These are phyloP conservation scores for Leersia perrieri DNA, from an alignment of 176 grass and related monocot species.

Conservation along the genomic window DNA sequence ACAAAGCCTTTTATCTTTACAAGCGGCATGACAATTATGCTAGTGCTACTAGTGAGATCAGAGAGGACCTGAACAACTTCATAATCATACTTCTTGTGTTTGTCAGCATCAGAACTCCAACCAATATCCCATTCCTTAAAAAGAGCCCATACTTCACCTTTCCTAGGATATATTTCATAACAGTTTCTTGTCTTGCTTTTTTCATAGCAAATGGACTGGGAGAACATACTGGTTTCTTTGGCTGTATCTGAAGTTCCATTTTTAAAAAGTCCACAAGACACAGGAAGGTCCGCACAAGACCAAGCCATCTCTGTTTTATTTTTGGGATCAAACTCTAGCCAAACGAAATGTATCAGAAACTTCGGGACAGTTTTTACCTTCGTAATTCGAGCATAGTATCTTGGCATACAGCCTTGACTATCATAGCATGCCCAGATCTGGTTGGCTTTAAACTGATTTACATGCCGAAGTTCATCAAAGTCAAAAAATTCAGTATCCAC, in stretches of 20 bases:
- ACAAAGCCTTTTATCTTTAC: constrained; percentile 74
- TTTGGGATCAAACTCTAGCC: constrained; percentile 67
- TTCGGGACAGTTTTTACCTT: constrained; percentile 37
- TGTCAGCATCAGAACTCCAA: constrained; percentile 53
- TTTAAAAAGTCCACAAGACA: constrained; percentile 66
- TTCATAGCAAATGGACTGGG: constrained; percentile 42
- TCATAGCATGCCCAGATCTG: constrained; percentile 82
- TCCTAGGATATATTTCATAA: constrained; percentile 75
- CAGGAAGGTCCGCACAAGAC: constrained; percentile 51
- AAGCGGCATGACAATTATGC: constrained; percentile 59
- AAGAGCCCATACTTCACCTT: constrained; percentile 80
- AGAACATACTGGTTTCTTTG: constrained; percentile 63
- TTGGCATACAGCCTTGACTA: constrained; percentile 59
- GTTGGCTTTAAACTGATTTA: constrained; percentile 46
- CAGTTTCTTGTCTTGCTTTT: constrained; percentile 42
- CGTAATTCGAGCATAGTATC: constrained; percentile 75
- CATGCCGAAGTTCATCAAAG: constrained; percentile 54
- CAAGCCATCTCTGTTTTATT: constrained; percentile 45
- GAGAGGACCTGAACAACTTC: constrained; percentile 78
- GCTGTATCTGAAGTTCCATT: constrained; percentile 41
- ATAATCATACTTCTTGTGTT: constrained; percentile 45
- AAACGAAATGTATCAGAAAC: constrained; percentile 54
- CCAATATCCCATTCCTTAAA: constrained; percentile 71
- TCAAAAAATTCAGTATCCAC: constrained; percentile 66
- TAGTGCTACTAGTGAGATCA: constrained; percentile 49